Evolutionary conservation across 179 eudicot species (phyloP).

Genomic region (Kewa caespitosa): DNA sequence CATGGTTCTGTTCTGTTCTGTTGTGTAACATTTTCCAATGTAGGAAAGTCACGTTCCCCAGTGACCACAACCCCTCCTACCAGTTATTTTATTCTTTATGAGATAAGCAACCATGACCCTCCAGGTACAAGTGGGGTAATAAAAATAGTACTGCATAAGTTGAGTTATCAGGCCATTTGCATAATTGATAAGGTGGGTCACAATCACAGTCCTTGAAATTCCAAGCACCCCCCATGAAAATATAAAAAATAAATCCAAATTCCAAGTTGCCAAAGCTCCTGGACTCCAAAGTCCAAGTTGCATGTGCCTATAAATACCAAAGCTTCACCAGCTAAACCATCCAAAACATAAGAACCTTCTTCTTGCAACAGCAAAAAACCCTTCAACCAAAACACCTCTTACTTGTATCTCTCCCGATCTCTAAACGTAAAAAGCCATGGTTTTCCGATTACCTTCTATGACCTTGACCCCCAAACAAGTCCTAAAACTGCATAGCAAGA

Average conservation of each 20-base stretch:
- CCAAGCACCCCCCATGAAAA: neutral
- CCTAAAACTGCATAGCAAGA: conserved; percentile 27
- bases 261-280: conserved; percentile 11
- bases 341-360: conserved; percentile 11
- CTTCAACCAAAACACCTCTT: neutral
- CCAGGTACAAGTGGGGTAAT: conserved; percentile 17
- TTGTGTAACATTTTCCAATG: conserved; percentile 1
- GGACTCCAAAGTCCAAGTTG: neutral
- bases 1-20: conserved; percentile 19
- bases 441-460: conserved; percentile 39
- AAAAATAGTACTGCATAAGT: neutral
- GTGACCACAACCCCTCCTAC: conserved; percentile 15
- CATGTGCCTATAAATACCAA: conserved; percentile 22
- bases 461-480: conserved; percentile 32
- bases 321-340: conserved; percentile 1
- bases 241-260: neutral
- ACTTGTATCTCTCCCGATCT: neutral
- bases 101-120: neutral
- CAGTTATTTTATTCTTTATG: conserved; percentile 11
- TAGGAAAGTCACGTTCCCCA: conserved; percentile 17
- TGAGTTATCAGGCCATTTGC: conserved; percentile 26
- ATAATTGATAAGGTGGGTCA: conserved; percentile 31
- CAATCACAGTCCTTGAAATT: conserved; percentile 11
- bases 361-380: neutral
- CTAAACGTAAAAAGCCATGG: conserved; percentile 39